Conservation (phyloP, 2,329 filamentous ascomycete genomes). For the Pyrenophora tritici-repentis region DNA sequence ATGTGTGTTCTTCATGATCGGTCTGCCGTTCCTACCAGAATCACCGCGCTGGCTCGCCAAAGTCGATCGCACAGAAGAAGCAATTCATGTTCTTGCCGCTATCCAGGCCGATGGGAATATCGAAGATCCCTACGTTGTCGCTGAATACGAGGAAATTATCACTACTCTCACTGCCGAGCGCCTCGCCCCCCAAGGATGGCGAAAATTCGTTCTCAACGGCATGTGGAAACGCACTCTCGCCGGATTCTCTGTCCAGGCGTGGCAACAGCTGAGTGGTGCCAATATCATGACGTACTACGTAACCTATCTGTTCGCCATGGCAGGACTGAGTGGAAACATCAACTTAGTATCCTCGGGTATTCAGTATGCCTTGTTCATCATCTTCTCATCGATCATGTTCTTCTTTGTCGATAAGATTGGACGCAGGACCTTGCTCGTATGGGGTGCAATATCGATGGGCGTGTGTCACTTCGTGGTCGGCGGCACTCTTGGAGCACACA, state of each 20-base stretch:
- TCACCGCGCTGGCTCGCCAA: constrained; percentile 53
- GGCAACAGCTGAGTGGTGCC: constrained; percentile 78
- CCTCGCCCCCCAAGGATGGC: constrained; percentile 71
- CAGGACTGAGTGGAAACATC: constrained; percentile 63
- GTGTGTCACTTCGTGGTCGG: constrained; percentile 58
- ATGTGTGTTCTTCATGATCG: constrained; percentile 50
- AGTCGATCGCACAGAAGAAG: constrained; percentile 53
- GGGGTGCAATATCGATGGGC: constrained; percentile 68
- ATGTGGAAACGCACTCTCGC: constrained; percentile 76
- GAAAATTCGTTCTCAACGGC: constrained; percentile 70
- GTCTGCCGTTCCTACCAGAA: constrained; percentile 56
- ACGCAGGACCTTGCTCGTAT: constrained; percentile 68
- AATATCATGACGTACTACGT: constrained; percentile 57
- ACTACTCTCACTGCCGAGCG: constrained; percentile 76
- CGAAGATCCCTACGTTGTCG: constrained; percentile 66
- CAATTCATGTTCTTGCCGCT: constrained; percentile 48
- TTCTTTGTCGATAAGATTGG: constrained; percentile 77
- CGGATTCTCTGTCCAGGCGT: constrained; percentile 74
- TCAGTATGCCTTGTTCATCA: constrained; percentile 78
- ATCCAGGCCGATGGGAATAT: constrained; percentile 63
- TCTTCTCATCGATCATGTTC: constrained; percentile 77
- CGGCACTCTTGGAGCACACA: constrained; percentile 59
- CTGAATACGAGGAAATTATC: constrained; percentile 73
- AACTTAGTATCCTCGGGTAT: constrained; percentile 70
- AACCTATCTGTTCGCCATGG: constrained; percentile 72